Evolutionary conservation across 768 basidiomycete species (phyloP).

Genomic region (Suillus ampliporus): DNA sequence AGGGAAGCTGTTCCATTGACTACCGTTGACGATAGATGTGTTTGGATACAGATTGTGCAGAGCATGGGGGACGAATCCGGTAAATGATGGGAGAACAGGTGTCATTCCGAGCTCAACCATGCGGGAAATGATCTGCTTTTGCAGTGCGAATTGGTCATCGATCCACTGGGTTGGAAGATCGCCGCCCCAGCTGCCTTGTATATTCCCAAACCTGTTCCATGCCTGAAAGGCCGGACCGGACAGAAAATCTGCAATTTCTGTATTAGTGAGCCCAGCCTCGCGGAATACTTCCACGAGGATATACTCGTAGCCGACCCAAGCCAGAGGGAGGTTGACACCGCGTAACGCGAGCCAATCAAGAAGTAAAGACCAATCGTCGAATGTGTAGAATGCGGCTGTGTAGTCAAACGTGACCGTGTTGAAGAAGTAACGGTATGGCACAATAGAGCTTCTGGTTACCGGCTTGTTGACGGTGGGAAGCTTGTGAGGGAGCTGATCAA

Average conservation of each 20-base stretch:
- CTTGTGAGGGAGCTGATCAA: slow-evolving; percentile 33
- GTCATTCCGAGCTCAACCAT: slow-evolving; percentile 51
- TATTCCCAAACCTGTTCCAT: slow-evolving; percentile 51
- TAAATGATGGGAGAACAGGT: slow-evolving; percentile 47
- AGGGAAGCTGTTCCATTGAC: slow-evolving; percentile 43
- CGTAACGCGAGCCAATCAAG: slow-evolving; percentile 49
- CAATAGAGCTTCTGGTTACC: slow-evolving; percentile 39
- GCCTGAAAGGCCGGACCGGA: slow-evolving; percentile 47
- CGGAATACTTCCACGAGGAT: slow-evolving; percentile 43
- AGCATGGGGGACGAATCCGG: slow-evolving; percentile 46
- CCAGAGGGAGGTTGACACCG: slow-evolving; percentile 48
- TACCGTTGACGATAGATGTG: slow-evolving; percentile 40
- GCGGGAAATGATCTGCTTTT: slow-evolving; percentile 42
- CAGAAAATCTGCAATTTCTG: slow-evolving; percentile 41
- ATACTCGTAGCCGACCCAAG: slow-evolving; percentile 49
- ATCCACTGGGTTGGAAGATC: slow-evolving; percentile 44
- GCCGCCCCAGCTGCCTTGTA: slow-evolving; percentile 47
- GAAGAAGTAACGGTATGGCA: slow-evolving; percentile 47
- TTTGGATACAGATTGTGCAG: slow-evolving; percentile 38
- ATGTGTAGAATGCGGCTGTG: slow-evolving; percentile 46
- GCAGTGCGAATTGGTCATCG: slow-evolving; percentile 42
- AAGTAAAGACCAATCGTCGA: slow-evolving; percentile 45
- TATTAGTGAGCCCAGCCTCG: slow-evolving; percentile 42
- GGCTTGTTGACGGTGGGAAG: slow-evolving; percentile 39
- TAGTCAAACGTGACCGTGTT: slow-evolving; percentile 51